Conservation (phyloP, 1,284 basidiomycete species). For the Agroathelia rolfsii region DNA sequence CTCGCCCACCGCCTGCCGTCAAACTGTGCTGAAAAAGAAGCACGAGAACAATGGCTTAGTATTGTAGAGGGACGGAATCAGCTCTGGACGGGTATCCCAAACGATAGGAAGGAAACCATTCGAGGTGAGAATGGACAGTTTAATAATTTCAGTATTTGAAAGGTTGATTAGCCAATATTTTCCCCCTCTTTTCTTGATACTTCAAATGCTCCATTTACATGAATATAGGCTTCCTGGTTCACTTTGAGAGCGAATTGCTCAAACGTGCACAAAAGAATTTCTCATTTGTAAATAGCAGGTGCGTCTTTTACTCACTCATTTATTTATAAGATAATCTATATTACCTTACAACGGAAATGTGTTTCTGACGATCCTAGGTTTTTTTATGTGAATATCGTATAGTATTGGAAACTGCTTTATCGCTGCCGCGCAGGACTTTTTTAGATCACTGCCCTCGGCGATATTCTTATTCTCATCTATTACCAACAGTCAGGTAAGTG, state of each 20-base stretch:
- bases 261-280: constrained; percentile 88
- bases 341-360: too few relatives aligned
- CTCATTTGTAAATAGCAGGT: constrained; percentile 82
- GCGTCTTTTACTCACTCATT: too few relatives aligned
- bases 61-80: constrained; percentile 84
- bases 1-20: constrained; percentile 76
- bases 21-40: constrained; percentile 56
- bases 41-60: constrained; percentile 85
- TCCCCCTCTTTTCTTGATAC: constrained; percentile 2
- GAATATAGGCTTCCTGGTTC: constrained; percentile 81
- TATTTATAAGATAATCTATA: too few relatives aligned
- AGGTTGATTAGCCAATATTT: too few relatives aligned
- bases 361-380: constrained; percentile 1
- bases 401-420: constrained; percentile 87
- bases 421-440: constrained; percentile 78
- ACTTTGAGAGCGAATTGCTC: constrained; percentile 82
- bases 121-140: constrained; percentile 57
- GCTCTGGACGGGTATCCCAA: constrained; percentile 85
- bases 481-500: constrained; percentile 57
- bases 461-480: constrained; percentile 94
- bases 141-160: too few relatives aligned
- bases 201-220: constrained; percentile 1
- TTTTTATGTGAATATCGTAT: constrained; percentile 14
- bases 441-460: constrained; percentile 84
- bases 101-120: constrained; percentile 86